Base-by-base conservation (phyloP, 2,329 filamentous ascomycete species). In the Elsinoe batatas region DNA sequence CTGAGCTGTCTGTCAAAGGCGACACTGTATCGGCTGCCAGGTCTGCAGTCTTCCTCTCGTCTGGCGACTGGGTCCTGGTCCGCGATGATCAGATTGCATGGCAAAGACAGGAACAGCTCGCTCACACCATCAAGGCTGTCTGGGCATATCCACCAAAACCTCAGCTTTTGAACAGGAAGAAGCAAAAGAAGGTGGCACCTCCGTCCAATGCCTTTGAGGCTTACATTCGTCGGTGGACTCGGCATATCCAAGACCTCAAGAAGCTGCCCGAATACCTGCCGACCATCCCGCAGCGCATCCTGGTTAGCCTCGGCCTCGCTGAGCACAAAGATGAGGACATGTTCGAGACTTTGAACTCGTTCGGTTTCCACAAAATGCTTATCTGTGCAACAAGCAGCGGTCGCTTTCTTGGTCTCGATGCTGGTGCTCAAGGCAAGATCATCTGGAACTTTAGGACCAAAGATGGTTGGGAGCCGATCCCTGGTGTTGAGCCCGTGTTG, bases 311-410 rank as follows among this genome's bases (percentile, higher is more conserved):
- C 11, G 57, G 54, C 20, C 59, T 71, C 18, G 26, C 35, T 35
- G 35, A 32, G 17, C 22, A 51, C 18, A 22, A 42, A 33, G 37
- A 55, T 13, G 38, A 42, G 38, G 66, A 68, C 20, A 70, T 74
- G 26, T 75, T 75, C 5, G 73, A 85, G n/a, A 72, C 75, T 15
- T 78, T 82, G 13, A 87, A 93, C 64, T 81, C 78, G 37, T 97
- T 97, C 68, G 91, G 91, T 3, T 91, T 96, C 71, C 85, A 88
- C 68, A 95, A 95, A 71, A 74, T 91, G 32, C 80, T 91, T 5
- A 76, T 96, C 57, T 75, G 95, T 51, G 90, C 85, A 5, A 95
- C 91, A 1, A 78, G 81, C 55, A 84, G 83, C 56, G 91, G 91
- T 12, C 84, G 87, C 61, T 72, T 97, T 15, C 86, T 91, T 61